Conservation (phyloP, 352 stramenopile genomes). For the Globisporangium camurandrum region DNA sequence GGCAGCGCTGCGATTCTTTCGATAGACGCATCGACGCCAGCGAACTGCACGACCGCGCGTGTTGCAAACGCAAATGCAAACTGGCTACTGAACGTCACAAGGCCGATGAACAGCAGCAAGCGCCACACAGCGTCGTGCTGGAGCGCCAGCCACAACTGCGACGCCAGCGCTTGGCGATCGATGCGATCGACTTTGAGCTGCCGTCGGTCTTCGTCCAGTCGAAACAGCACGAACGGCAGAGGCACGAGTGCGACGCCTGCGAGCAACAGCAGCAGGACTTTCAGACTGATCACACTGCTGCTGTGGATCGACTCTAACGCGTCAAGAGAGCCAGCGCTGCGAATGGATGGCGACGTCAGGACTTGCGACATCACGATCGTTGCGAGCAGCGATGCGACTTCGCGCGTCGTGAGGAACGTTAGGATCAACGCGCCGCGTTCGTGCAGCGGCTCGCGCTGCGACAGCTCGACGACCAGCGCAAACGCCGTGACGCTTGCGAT, state of each 20-base stretch:
- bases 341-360: too few relatives aligned
- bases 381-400: conserved; percentile 34
- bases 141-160: conserved; percentile 64
- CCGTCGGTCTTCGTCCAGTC: conserved; percentile 57
- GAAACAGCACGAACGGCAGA: conserved; percentile 58
- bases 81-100: conserved; percentile 39
- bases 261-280: conserved; percentile 65
- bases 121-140: conserved; percentile 73
- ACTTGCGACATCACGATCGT: conserved; percentile 30
- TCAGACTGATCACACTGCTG: conserved; percentile 41
- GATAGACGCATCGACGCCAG: conserved; percentile 26
- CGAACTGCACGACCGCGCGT: conserved; percentile 41
- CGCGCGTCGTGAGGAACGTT: conserved; percentile 56
- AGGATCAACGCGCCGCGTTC: conserved; percentile 56
- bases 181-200: conserved; percentile 69
- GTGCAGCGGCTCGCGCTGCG: conserved; percentile 70
- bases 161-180: conserved; percentile 44
- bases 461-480: conserved; percentile 66
- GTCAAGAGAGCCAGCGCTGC: too few relatives aligned
- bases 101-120: conserved; percentile 65
- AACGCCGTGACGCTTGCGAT: conserved; percentile 50
- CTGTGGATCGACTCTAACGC: conserved; percentile 22
- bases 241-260: conserved; percentile 49
- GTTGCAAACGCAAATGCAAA: conserved; percentile 63
- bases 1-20: conserved; percentile 36